Conservation (phyloP, 2,329 filamentous ascomycete genomes). For the Fusarium albosuccineum region DNA sequence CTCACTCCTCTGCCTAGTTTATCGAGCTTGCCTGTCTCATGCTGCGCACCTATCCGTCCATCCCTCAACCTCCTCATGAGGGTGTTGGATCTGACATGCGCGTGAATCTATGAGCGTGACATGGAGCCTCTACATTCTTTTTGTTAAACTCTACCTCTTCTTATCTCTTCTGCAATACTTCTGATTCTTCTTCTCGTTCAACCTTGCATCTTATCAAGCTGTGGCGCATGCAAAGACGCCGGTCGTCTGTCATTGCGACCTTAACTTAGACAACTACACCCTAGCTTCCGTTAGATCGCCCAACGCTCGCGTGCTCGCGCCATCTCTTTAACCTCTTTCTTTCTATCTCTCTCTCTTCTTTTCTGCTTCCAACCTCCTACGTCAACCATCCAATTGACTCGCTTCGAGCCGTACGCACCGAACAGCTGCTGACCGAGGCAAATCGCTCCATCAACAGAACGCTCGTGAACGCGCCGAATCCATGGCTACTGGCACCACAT, state of each 20-base stretch:
- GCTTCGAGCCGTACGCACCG: not conserved
- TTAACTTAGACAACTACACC: conserved; percentile 9
- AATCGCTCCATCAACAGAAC: conserved; percentile 47
- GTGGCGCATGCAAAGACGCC: conserved; percentile 31
- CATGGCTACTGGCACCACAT: conserved; percentile 50
- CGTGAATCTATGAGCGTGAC: conserved; percentile 5
- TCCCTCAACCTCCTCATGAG: too few relatives aligned
- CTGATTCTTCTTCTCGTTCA: not conserved
- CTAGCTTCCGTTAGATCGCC: conserved; percentile 35
- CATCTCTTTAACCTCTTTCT: not conserved
- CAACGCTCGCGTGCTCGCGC: conserved; percentile 35
- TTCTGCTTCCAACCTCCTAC: conserved; percentile 6
- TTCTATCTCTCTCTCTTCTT: conserved; percentile 2
- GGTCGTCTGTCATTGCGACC: conserved; percentile 18
- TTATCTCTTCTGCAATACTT: too few relatives aligned
- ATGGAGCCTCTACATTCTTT: conserved; percentile 3
- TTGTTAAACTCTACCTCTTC: too few relatives aligned
- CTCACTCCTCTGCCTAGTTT: not conserved
- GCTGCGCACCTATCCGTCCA: not conserved
- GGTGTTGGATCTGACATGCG: not conserved
- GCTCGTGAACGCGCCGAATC: conserved; percentile 59
- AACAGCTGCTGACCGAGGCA: conserved; percentile 20
- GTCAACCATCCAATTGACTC: not conserved
- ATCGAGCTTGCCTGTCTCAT: not conserved
- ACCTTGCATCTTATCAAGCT: conserved; percentile 6